Conservation (phyloP, 1,284 basidiomycete species). For the Ceratobasidium sp. region DNA sequence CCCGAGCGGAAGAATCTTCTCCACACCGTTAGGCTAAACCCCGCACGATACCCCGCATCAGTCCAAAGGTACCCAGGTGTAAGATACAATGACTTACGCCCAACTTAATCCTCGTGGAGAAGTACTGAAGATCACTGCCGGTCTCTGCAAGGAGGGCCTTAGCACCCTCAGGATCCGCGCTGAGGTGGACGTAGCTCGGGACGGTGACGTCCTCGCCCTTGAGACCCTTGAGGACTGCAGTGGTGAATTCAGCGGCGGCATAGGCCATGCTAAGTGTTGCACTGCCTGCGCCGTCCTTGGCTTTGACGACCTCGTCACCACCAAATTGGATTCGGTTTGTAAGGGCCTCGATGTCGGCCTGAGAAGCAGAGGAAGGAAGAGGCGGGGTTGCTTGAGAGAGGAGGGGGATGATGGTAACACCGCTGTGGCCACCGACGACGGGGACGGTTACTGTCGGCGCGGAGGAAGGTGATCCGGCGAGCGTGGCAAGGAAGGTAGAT, state of each 20-base stretch:
- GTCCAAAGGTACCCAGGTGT: background rate
- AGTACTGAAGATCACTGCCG: constrained; percentile 79
- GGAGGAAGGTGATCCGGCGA: constrained; percentile 72
- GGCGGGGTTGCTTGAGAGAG: constrained; percentile 91
- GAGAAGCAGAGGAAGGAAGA: constrained; percentile 65
- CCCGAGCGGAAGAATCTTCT: constrained; percentile 84
- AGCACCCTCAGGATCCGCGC: constrained; percentile 80
- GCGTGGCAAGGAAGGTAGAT: constrained; percentile 92
- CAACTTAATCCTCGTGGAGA: constrained; percentile 87
- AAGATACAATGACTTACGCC: constrained; percentile 68
- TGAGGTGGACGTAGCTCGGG: constrained; percentile 88
- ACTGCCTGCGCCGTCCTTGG: constrained; percentile 89
- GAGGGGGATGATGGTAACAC: constrained; percentile 96
- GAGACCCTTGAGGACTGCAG: constrained; percentile 84
- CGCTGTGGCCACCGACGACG: constrained; percentile 97
- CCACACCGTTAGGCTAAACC: constrained; percentile 79
- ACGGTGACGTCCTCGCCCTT: constrained; percentile 89
- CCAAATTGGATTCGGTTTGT: constrained; percentile 96
- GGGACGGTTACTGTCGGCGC: constrained; percentile 84
- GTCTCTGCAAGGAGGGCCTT: constrained; percentile 74
- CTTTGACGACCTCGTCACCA: constrained; percentile 93
- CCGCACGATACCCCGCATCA: background rate
- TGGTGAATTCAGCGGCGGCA: constrained; percentile 88
- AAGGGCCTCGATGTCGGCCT: constrained; percentile 71
- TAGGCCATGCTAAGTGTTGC: constrained; percentile 94